These are phyloP conservation scores for Apiotrichum sp. DNA, from an alignment of 1,284 basidiomycete genomes.

Conservation along the genomic window DNA sequence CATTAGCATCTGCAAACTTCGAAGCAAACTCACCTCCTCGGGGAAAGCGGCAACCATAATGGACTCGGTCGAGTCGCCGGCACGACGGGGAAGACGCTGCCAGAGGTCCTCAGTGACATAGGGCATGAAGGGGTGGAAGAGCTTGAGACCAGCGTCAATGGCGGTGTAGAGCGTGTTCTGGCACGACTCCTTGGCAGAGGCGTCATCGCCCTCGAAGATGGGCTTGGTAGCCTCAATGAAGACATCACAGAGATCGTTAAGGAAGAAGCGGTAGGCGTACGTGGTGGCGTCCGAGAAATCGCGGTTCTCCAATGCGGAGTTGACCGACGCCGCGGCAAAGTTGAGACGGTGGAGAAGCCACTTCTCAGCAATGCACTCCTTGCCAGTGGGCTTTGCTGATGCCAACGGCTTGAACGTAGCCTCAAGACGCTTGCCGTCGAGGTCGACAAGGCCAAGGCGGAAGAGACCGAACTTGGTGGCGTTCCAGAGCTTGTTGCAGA, in stretches of 20 bases:
- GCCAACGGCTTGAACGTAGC: slow-evolving; percentile 69
- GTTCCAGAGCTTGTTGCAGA: slow-evolving; percentile 99
- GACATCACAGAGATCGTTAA: slow-evolving; percentile 97
- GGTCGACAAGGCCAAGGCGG: slow-evolving; percentile 62
- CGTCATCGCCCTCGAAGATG: slow-evolving; percentile 71
- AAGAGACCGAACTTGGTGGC: slow-evolving; percentile 98
- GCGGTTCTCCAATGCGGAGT: slow-evolving; percentile 67
- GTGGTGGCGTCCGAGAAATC: slow-evolving; percentile 91
- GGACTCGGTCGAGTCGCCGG: slow-evolving; percentile 71
- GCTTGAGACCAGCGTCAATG: slow-evolving; percentile 78
- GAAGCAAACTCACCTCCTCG: slow-evolving; percentile 40
- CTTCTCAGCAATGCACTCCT: slow-evolving; percentile 84
- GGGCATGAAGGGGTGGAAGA: slow-evolving; percentile 98
- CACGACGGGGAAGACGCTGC: slow-evolving; percentile 86
- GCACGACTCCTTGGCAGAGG: slow-evolving; percentile 65
- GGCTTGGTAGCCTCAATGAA: slow-evolving; percentile 99
- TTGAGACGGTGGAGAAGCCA: slow-evolving; percentile 97
- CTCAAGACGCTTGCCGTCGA: slow-evolving; percentile 41
- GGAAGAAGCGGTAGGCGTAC: slow-evolving; percentile 88
- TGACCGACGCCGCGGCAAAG: slow-evolving; percentile 68
- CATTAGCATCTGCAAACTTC: not conserved
- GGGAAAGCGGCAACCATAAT: slow-evolving; percentile 89
- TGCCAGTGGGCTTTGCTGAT: slow-evolving; percentile 69
- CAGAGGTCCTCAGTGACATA: slow-evolving; percentile 98
- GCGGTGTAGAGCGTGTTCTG: slow-evolving; percentile 96